A percentile compares a stretch with the other conserved stretches of the same genome.
Conservation (phyloP, 768 basidiomycete species). For the Tulasnella sp. region DNA sequence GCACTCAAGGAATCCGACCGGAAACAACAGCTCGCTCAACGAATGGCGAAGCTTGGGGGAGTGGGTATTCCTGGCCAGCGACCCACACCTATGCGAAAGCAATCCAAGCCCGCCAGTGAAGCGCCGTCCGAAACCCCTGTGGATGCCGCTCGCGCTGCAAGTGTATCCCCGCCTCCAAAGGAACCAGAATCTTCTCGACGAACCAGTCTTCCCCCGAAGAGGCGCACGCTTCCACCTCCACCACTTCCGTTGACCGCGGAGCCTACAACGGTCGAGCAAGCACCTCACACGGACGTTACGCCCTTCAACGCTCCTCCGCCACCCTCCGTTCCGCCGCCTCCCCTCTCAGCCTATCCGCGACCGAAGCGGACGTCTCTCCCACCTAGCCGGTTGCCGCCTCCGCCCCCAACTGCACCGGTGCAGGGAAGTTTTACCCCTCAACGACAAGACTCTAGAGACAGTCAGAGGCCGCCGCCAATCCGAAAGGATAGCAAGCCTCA, state of each 20-base stretch:
- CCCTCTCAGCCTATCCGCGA: background rate
- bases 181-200: background rate
- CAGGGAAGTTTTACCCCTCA: background rate
- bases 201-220: slow-evolving; percentile 9
- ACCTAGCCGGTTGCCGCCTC: background rate
- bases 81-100: background rate
- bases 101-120: background rate
- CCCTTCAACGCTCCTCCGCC: background rate
- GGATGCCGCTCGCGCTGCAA: background rate
- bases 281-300: background rate
- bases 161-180: background rate
- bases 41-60: slow-evolving; percentile 58
- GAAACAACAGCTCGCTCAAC: slow-evolving; percentile 53
- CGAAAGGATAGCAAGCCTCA: background rate
- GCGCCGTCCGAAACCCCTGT: background rate
- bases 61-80: slow-evolving; percentile 47
- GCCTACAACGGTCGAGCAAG: background rate
- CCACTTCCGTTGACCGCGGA: background rate
- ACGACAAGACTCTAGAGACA: background rate
- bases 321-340: background rate
- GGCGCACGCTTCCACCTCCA: slow-evolving; percentile 17
- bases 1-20: slow-evolving; percentile 53
- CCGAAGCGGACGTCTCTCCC: slow-evolving; percentile 4
- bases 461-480: background rate
- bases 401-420: background rate